Base-by-base conservation (phyloP, 306 rosid genomes). In the Abrus precatorius region DNA sequence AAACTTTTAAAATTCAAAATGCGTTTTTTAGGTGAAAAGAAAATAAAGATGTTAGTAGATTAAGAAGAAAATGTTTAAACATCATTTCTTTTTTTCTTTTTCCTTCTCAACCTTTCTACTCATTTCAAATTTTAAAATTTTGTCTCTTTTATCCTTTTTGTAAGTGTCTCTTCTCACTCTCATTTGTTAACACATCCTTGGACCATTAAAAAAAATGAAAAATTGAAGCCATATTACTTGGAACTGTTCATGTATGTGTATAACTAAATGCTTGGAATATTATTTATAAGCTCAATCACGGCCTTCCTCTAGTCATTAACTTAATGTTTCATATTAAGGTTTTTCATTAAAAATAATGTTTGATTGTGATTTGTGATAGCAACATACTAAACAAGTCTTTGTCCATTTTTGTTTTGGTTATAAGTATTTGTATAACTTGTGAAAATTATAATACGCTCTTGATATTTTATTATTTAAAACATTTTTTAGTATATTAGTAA, bases 121-220 rank as follows among this genome's bases (percentile, higher is more conserved):
- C 43, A 55, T 55, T 73, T 74, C 55, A 57, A 74, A 56, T 7
- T 74, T 56, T 14, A 40, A 41, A 27, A 5, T 74, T 1, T 74
- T 41, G 66, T 72, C 66, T 32, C 30, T 57, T 57, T 20, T 20
- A 20, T 20, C 20, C 20, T 20, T 20, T 20, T 20, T 20, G 20
- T 20, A 20, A 20, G 20, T 20, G 20, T 20, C 20, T 20, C 20
- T 20, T 20, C 20, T 20, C 20, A 20, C 13, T 28, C 13, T 47
- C 33, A 40, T 55, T 40, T 57, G 14, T 57, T 43, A 43, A 28
- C 67, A 74, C 27, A 0, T 41, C 14, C 20, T 27, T 12, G 13
- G 29, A 34, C 33, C 45, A 62, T 6, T 10, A 44, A 44, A 44
- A 44, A 50, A 5, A 50, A 36, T 2, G 40, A 36, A 36, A 36